These are phyloP conservation scores for Saitozyma sp. DNA, from an alignment of 768 basidiomycete genomes.

Conservation along the genomic window DNA sequence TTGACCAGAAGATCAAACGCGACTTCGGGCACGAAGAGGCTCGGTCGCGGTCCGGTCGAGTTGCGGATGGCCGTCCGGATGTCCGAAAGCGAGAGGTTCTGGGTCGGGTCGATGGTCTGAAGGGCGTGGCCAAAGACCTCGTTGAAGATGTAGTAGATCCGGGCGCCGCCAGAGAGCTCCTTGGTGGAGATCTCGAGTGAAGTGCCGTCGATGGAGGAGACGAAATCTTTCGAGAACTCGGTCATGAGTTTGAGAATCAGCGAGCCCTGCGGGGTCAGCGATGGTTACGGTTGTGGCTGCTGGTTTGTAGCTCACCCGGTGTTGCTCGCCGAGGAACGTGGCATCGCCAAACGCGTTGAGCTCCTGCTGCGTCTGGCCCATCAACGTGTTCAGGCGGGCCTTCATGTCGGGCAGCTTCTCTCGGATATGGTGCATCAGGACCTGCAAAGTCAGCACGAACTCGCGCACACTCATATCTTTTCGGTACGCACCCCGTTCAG, in stretches of 20 bases:
- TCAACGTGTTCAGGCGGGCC: conserved; percentile 91
- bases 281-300: background rate
- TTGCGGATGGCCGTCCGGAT: conserved; percentile 98
- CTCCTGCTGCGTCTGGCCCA: conserved; percentile 99
- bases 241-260: conserved; percentile 96
- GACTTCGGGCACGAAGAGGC: conserved; percentile 92
- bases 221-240: conserved; percentile 94
- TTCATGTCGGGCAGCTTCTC: conserved; percentile 99
- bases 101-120: conserved; percentile 81
- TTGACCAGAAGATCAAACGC: conserved; percentile 97
- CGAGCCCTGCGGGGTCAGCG: conserved; percentile 58
- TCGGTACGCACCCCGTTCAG: conserved; percentile 73
- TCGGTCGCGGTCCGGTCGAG: conserved; percentile 93
- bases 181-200: conserved; percentile 96
- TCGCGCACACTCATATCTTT: conserved; percentile 2
- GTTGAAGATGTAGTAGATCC: conserved; percentile 99
- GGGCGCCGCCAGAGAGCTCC: conserved; percentile 94
- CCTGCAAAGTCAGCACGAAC: conserved; percentile 54
- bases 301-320: conserved; percentile 54
- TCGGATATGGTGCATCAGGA: conserved; percentile 93
- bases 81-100: conserved; percentile 87
- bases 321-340: conserved; percentile 85
- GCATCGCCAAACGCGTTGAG: conserved; percentile 93
- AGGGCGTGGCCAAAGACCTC: conserved; percentile 95
- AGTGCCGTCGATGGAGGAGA: conserved; percentile 95